Base-by-base conservation (phyloP, 352 stramenopile genomes). In the Globisporangium radiosum region DNA sequence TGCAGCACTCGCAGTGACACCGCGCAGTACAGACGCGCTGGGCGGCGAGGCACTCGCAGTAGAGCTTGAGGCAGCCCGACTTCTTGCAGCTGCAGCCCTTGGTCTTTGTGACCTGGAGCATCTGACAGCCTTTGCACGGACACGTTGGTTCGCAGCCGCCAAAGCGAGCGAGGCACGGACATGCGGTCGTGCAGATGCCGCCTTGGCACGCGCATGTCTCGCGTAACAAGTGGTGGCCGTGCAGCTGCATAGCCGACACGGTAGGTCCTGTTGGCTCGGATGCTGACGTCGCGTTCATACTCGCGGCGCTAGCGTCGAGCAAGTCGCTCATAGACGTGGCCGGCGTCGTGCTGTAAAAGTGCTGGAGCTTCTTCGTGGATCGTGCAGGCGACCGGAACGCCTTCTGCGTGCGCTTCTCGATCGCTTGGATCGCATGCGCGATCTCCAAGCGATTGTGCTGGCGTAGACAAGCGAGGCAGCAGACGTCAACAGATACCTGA, bases 11-110 rank as follows among this genome's bases (percentile, higher is more conserved):
- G 48, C 85, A 94, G 65, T 90, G 81, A 63, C 85, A 94, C 10
- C 77, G 76, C 61, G 73, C 66, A 61, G 87, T 80, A 52, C 85
- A 94, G 50, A 87, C 69, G 11, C 71, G 71, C 47, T 92, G 77
- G 2, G 82, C 71, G 0, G 83, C 79, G 17, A 94, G 78, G 55
- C 85, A 94, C 60, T 94, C 85, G 57, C 85, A 94, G 57, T 94
- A 94, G 25, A 99, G 72, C 65, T 99, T 99, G 7, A 99, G 83
- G 65, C 96, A 99, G 59, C 96, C 96, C 9, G 92, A 98, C 57
- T 98, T 98, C 72, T 98, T 98, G 76, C 95, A 98, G 55, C 96
- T 98, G 69, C 96, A 99, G 43, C 82, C 79, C 47, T 81, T 81
- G 0, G 69, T 72, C 56, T 74, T 81, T 57, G 82, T 75, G 44